Evolutionary conservation across 2,329 filamentous ascomycete species (phyloP).

Genomic region (Nemania sp.): DNA sequence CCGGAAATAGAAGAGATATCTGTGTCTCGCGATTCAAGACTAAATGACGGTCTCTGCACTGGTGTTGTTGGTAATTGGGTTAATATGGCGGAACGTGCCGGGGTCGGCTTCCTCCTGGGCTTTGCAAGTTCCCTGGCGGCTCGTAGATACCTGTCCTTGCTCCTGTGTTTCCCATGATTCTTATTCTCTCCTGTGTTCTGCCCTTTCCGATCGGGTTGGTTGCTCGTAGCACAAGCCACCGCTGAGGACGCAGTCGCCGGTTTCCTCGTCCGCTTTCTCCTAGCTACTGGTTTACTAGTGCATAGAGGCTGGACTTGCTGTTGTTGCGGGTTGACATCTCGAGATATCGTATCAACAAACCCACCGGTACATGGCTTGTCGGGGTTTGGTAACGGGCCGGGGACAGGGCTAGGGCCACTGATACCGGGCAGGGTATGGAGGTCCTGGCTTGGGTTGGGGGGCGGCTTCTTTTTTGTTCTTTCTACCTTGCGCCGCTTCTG

Average conservation of each 20-base stretch:
- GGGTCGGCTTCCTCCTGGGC: constrained; percentile 30
- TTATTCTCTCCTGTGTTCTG: constrained; percentile 19
- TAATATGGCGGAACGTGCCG: constrained; percentile 21
- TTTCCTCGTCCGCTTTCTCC: constrained; percentile 43
- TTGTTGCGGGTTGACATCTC: background rate
- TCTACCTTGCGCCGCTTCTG: background rate
- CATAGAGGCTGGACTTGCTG: background rate
- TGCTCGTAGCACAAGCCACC: constrained; percentile 28
- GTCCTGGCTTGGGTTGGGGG: background rate
- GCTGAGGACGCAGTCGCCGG: constrained; percentile 49
- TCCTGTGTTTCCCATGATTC: constrained; percentile 18
- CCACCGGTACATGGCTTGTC: background rate
- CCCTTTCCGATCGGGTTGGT: background rate
- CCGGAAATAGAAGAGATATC: background rate
- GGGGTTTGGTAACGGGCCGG: background rate
- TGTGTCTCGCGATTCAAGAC: background rate
- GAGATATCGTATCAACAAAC: background rate
- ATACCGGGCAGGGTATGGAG: background rate
- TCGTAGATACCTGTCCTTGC: constrained; percentile 32
- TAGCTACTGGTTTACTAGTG: background rate
- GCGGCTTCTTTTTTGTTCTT: constrained; percentile 13
- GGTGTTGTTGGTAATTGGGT: constrained; percentile 14
- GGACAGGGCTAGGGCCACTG: background rate
- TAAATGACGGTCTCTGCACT: background rate
- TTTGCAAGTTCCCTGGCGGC: constrained; percentile 32